phyloP scores from a whole-genome alignment of 139 green algal species.

The Pleodorina starrii region DNA sequence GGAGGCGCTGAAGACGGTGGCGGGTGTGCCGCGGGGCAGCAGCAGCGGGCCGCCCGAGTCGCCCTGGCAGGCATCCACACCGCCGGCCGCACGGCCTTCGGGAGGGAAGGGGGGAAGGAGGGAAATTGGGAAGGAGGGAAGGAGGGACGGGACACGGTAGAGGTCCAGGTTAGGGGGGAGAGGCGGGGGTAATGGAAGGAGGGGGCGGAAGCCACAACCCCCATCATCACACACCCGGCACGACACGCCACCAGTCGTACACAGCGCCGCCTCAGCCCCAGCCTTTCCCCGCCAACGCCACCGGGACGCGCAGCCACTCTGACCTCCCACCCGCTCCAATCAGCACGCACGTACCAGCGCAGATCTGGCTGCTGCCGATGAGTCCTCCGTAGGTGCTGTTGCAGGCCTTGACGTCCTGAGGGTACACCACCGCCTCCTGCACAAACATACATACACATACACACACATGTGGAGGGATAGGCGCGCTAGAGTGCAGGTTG shows the following conservation, averaged over 20 bases:
- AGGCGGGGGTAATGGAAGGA: too few species aligned
- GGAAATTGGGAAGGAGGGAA: too few species aligned
- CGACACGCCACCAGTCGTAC: too few species aligned
- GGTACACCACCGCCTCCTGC: constrained; percentile 37
- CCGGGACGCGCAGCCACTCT: background rate
- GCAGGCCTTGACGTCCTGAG: background rate
- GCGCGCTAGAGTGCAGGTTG: too few species aligned
- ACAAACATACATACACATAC: background rate
- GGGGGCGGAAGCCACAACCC: too few species aligned
- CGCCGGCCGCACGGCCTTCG: constrained; percentile 32
- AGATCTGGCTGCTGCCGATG: constrained; percentile 10
- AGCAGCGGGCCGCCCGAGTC: constrained; percentile 55
- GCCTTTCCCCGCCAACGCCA: background rate
- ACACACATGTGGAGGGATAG: too few species aligned
- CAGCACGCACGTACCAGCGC: constrained; percentile 38
- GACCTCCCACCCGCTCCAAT: background rate
- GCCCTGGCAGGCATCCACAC: constrained; percentile 57
- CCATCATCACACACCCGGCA: too few species aligned
- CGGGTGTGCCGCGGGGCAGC: constrained; percentile 11
- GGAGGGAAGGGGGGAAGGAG: background rate
- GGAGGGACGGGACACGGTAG: too few species aligned
- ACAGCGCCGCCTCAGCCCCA: background rate
- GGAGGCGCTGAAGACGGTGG: constrained; percentile 25
- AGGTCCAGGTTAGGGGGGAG: too few species aligned
- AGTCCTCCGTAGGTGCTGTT: constrained; percentile 37